These are phyloP conservation scores for Xylaria sp. DNA, from an alignment of 2,329 filamentous ascomycete species.

Conservation along the genomic window DNA sequence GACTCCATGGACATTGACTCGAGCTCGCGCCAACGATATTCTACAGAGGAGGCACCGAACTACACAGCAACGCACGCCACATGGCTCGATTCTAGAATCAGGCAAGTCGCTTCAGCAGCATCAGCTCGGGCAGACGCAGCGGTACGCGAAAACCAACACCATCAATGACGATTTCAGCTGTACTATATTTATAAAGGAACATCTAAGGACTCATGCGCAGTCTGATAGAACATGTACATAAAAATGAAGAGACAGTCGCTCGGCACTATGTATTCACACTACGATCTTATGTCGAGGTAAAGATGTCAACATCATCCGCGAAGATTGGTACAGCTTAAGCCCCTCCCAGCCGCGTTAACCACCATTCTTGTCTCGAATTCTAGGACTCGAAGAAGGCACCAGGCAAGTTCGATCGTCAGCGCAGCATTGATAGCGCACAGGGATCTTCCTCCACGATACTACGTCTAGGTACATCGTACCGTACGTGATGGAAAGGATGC, in stretches of 20 bases:
- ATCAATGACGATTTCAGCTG: slow-evolving; percentile 10
- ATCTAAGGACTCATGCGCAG: background rate
- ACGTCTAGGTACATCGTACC: background rate
- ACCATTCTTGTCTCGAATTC: background rate
- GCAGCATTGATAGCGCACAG: background rate
- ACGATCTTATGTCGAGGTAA: background rate
- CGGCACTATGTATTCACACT: slow-evolving; percentile 6
- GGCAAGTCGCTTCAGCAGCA: slow-evolving; percentile 52
- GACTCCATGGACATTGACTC: slow-evolving; percentile 49
- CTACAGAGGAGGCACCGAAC: slow-evolving; percentile 38
- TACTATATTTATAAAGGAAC: slow-evolving; percentile 8
- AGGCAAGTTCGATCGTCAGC: background rate
- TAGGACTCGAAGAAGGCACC: background rate
- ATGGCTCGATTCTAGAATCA: slow-evolving; percentile 45
- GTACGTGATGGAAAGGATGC: background rate
- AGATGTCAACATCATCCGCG: background rate
- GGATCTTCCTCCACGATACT: background rate
- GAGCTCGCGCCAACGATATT: slow-evolving; percentile 40
- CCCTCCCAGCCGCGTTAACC: background rate
- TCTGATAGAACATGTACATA: slow-evolving; percentile 24
- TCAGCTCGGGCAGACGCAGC: slow-evolving; percentile 34
- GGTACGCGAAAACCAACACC: slow-evolving; percentile 32
- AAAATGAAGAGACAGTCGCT: slow-evolving; percentile 10
- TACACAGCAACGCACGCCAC: slow-evolving; percentile 24
- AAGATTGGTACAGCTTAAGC: background rate